These are phyloP conservation scores for Fusarium succisae DNA, from an alignment of 2,329 filamentous ascomycete genomes.

Conservation along the genomic window DNA sequence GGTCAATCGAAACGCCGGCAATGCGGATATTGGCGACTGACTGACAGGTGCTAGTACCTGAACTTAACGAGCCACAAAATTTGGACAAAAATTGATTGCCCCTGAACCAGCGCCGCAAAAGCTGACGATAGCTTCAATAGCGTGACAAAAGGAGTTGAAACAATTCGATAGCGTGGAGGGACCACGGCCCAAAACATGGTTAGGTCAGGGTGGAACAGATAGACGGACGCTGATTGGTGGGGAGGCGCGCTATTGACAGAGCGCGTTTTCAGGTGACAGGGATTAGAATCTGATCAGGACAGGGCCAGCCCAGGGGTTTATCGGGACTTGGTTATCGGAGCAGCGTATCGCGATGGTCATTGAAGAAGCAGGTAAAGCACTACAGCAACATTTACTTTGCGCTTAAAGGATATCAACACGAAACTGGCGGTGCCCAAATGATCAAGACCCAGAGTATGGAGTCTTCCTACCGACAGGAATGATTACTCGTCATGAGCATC, in stretches of 20 bases:
- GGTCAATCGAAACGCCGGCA: too few relatives aligned
- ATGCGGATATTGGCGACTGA: not conserved
- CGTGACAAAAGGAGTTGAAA: not conserved
- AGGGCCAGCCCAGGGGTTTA: not conserved
- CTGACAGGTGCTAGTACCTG: not conserved
- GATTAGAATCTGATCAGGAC: not conserved
- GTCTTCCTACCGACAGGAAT: not conserved
- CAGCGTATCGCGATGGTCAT: not conserved
- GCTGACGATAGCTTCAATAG: slow-evolving; percentile 17
- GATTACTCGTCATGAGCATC: not conserved
- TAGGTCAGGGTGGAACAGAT: not conserved
- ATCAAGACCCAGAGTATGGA: not conserved
- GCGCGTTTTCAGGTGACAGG: not conserved
- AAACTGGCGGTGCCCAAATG: not conserved
- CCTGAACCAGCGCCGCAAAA: slow-evolving; percentile 5
- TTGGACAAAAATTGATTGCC: not conserved
- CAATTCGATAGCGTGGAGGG: slow-evolving; percentile 14
- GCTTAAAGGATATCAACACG: accelerated
- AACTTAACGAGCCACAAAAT: not conserved
- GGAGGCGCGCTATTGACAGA: not conserved
- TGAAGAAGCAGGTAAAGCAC: not conserved
- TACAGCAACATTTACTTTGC: not conserved
- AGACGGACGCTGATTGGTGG: not conserved
- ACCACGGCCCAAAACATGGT: not conserved
- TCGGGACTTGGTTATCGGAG: not conserved